A percentile compares a stretch with the other conserved stretches of the same genome.
Conservation (phyloP, 805 yeast species). For the Zygosaccharomyces bisporus region DNA sequence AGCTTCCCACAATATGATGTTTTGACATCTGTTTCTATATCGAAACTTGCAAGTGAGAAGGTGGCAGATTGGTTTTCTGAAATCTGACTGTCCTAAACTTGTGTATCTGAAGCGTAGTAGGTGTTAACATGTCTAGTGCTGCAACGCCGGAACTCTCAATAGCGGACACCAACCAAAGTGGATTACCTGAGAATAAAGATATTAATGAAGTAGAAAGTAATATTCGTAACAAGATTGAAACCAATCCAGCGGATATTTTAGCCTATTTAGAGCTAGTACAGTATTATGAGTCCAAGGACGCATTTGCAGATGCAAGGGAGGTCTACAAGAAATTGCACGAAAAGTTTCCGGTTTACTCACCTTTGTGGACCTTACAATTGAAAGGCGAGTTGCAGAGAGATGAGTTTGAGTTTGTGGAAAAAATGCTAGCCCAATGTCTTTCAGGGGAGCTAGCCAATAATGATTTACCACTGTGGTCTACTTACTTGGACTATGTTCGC, state of each 20-base stretch:
- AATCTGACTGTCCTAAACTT: background rate
- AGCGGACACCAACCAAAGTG: slow-evolving; percentile 11
- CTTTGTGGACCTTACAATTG: slow-evolving; percentile 73
- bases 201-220: slow-evolving; percentile 51
- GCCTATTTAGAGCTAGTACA: slow-evolving; percentile 57
- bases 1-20: background rate
- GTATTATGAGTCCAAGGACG: slow-evolving; percentile 47
- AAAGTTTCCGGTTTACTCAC: slow-evolving; percentile 64
- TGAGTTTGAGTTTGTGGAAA: slow-evolving; percentile 64
- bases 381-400: slow-evolving; percentile 59
- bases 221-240: slow-evolving; percentile 51
- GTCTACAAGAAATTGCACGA: slow-evolving; percentile 58
- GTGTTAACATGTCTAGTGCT: slow-evolving; percentile 11
- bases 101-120: background rate
- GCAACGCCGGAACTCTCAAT: slow-evolving; percentile 15
- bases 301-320: slow-evolving; percentile 54
- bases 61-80: background rate
- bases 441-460: slow-evolving; percentile 40
- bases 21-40: background rate
- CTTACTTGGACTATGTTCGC: slow-evolving; percentile 76
- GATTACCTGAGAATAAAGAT: slow-evolving; percentile 13
- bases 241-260: slow-evolving; percentile 49
- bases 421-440: slow-evolving; percentile 60
- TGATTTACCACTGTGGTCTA: slow-evolving; percentile 67
- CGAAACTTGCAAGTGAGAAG: background rate